Evolutionary conservation across 768 basidiomycete genomes (phyloP).

Genomic region (Mycena pura): DNA sequence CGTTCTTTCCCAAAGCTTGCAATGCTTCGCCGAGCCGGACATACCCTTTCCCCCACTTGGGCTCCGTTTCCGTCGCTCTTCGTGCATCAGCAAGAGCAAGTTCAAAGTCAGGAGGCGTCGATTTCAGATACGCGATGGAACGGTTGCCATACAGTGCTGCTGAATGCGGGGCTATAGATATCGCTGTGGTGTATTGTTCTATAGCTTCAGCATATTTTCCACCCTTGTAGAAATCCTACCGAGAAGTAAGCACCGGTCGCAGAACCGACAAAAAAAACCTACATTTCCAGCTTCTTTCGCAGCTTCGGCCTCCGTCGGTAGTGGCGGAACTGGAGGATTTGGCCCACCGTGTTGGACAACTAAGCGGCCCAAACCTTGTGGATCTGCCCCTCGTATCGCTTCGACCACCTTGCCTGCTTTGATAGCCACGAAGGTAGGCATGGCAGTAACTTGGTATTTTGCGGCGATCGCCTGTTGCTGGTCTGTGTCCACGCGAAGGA

Average conservation of each 20-base stretch:
- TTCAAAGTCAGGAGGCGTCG: constrained; percentile 15
- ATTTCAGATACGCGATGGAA: constrained; percentile 30
- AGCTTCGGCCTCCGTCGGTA: constrained; percentile 26
- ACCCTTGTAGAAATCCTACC: constrained; percentile 23
- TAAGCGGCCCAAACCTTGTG: constrained; percentile 20
- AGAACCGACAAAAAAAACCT: neutral
- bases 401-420: constrained; percentile 28
- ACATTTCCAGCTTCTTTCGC: constrained; percentile 29
- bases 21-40: constrained; percentile 29
- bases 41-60: constrained; percentile 30
- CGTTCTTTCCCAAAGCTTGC: constrained; percentile 15
- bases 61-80: constrained; percentile 29
- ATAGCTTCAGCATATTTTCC: constrained; percentile 26
- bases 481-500: constrained; percentile 29
- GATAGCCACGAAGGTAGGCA: constrained; percentile 28
- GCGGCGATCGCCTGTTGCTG: constrained; percentile 23
- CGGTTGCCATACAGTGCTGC: constrained; percentile 28
- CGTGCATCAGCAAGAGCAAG: constrained; percentile 29
- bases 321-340: constrained; percentile 29
- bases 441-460: constrained; percentile 30
- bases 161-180: constrained; percentile 23
- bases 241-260: neutral
- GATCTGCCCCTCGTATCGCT: constrained; percentile 26
- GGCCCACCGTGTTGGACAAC: constrained; percentile 24
- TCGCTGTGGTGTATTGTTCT: constrained; percentile 26